Percentiles rank a stretch among this genome's conserved stretches.
Conservation (phyloP, 2,329 filamentous ascomycete species). For the Trichoderma semiorbis region DNA sequence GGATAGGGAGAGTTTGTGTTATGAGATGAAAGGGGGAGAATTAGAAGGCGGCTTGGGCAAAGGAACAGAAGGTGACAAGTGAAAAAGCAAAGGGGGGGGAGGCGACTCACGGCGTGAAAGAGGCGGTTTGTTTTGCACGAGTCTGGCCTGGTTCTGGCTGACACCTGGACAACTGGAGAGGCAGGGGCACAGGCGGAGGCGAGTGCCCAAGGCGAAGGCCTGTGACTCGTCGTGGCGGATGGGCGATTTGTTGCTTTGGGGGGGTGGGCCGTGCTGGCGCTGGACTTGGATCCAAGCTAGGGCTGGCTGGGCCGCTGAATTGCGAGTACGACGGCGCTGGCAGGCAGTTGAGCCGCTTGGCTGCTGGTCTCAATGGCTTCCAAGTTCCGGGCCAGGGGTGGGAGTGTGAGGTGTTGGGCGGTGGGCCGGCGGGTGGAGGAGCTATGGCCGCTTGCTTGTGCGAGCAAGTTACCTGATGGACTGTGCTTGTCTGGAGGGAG, state of each 20-base stretch:
- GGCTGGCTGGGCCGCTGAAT: background rate
- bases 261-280: background rate
- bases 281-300: background rate
- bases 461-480: background rate
- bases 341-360: background rate
- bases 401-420: background rate
- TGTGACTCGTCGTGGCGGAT: slow-evolving; percentile 6
- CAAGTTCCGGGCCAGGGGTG: background rate
- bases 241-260: background rate
- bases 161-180: slow-evolving; percentile 1
- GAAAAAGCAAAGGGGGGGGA: slow-evolving; percentile 16
- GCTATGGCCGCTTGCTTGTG: background rate
- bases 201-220: background rate
- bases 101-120: slow-evolving; percentile 23
- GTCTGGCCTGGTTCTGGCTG: slow-evolving; percentile 18
- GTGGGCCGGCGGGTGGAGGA: background rate
- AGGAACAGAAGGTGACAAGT: slow-evolving; percentile 18
- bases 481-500: too few species aligned
- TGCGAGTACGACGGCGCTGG: slow-evolving; percentile 3
- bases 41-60: slow-evolving; percentile 19
- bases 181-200: slow-evolving; percentile 17
- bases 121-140: slow-evolving; percentile 30
- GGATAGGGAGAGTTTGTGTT: slow-evolving; percentile 16
- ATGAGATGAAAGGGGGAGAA: slow-evolving; percentile 15
- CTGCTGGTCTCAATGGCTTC: background rate